phyloP scores from a whole-genome alignment of 345 rosid genomes.

The Punica granatum region DNA sequence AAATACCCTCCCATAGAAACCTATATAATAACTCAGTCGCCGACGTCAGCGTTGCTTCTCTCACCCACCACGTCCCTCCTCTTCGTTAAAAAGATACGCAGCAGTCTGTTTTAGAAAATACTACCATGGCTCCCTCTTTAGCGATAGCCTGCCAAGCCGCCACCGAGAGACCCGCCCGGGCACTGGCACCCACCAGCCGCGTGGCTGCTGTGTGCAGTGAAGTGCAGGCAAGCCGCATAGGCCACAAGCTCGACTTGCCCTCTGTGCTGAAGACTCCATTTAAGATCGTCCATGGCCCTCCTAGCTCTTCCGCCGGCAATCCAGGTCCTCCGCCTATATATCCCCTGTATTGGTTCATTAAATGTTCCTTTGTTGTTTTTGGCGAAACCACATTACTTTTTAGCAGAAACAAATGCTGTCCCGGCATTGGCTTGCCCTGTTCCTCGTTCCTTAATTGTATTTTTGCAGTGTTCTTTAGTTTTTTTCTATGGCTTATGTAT shows the following conservation, averaged over 20 bases:
- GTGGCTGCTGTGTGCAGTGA: conserved; percentile 72
- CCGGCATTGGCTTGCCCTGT: too few species aligned
- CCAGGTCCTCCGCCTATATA: too few species aligned
- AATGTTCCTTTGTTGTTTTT: too few species aligned
- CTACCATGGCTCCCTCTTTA: conserved; percentile 54
- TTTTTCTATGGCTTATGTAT: too few species aligned
- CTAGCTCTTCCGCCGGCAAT: conserved; percentile 90
- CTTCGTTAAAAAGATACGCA: background rate
- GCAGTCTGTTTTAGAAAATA: background rate
- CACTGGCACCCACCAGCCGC: conserved; percentile 31
- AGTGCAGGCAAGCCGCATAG: conserved; percentile 75
- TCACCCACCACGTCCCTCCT: background rate
- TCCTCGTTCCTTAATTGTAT: too few species aligned
- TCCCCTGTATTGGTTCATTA: too few species aligned
- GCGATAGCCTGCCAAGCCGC: conserved; percentile 32
- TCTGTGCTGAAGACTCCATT: conserved; percentile 61
- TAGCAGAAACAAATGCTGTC: too few species aligned
- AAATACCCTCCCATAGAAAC: background rate
- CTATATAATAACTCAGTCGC: too few species aligned
- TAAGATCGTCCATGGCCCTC: conserved; percentile 75
- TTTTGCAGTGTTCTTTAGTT: too few species aligned
- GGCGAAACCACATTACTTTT: too few species aligned
- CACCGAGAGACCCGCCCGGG: conserved; percentile 23
- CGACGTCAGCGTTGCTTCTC: too few species aligned
- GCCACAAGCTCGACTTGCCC: conserved; percentile 68